Percentiles rank a stretch among this genome's conserved stretches.
These are phyloP conservation scores for Bisporella sp. DNA, from an alignment of 2,329 filamentous ascomycete genomes.

Conservation along the genomic window DNA sequence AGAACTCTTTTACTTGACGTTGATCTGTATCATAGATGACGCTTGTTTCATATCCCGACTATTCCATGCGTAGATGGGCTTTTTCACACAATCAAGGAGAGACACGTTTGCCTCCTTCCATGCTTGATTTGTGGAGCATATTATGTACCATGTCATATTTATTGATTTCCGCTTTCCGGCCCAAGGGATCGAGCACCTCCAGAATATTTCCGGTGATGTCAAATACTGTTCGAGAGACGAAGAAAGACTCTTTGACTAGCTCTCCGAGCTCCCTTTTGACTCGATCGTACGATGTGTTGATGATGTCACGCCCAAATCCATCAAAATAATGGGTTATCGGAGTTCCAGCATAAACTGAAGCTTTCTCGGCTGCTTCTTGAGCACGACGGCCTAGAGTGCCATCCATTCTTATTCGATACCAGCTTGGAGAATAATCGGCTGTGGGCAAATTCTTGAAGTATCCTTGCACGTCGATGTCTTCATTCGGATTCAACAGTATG, in stretches of 20 bases:
- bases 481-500: neutral
- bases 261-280: neutral
- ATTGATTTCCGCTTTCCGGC: neutral
- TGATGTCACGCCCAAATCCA: neutral
- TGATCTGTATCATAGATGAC: neutral
- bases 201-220: neutral
- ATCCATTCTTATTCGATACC: neutral
- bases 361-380: neutral
- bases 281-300: neutral
- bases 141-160: neutral
- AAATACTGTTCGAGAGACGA: neutral
- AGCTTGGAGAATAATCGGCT: neutral
- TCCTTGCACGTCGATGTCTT: neutral
- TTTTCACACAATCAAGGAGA: neutral
- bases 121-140: neutral
- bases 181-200: neutral
- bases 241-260: neutral
- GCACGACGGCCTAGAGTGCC: neutral
- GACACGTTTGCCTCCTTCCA: neutral
- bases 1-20: neutral
- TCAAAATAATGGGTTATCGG: neutral
- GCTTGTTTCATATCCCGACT: neutral
- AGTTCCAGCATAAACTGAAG: neutral
- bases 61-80: neutral
- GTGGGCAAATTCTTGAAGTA: neutral